These are phyloP conservation scores for Balakata baccata DNA, from an alignment of 345 rosid genomes.

Conservation along the genomic window DNA sequence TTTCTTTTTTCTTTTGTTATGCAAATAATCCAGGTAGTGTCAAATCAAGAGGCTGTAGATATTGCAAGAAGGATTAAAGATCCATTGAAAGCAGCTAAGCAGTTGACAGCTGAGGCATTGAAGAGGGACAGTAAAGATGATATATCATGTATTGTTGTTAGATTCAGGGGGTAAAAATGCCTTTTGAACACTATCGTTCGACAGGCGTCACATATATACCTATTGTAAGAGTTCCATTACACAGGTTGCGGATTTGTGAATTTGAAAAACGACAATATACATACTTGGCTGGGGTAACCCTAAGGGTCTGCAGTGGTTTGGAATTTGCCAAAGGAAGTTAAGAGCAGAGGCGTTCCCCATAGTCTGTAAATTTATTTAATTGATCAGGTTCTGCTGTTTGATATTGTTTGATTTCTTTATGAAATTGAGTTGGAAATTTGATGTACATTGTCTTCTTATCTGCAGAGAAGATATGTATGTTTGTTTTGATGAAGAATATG, in stretches of 20 bases:
- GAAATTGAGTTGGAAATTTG: slow-evolving; percentile 22
- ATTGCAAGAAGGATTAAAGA: slow-evolving; percentile 61
- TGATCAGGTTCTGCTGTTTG: slow-evolving; percentile 34
- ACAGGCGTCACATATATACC: slow-evolving; percentile 24
- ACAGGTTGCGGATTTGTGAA: slow-evolving; percentile 26
- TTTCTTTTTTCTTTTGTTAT: background rate
- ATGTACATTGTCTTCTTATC: slow-evolving; percentile 22
- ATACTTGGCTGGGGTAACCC: slow-evolving; percentile 17
- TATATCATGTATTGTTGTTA: slow-evolving; percentile 70
- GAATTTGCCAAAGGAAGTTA: slow-evolving; percentile 15
- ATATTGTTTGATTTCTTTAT: slow-evolving; percentile 40
- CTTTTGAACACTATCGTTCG: slow-evolving; percentile 14
- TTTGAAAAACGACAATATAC: slow-evolving; percentile 20
- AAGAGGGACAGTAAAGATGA: slow-evolving; percentile 71
- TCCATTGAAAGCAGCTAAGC: slow-evolving; percentile 76
- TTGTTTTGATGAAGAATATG: slow-evolving; percentile 20
- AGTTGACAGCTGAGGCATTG: slow-evolving; percentile 57
- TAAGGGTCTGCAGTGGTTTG: slow-evolving; percentile 20
- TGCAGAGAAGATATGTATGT: slow-evolving; percentile 3
- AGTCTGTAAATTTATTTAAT: slow-evolving; percentile 31
- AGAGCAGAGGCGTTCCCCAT: background rate
- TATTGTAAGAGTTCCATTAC: slow-evolving; percentile 28
- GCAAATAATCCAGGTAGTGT: slow-evolving; percentile 51
- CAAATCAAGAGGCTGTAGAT: slow-evolving; percentile 74
- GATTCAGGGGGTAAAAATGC: slow-evolving; percentile 46